Evolutionary conservation across 2,329 filamentous ascomycete genomes (phyloP).

Genomic region (Calonectria honghensis): DNA sequence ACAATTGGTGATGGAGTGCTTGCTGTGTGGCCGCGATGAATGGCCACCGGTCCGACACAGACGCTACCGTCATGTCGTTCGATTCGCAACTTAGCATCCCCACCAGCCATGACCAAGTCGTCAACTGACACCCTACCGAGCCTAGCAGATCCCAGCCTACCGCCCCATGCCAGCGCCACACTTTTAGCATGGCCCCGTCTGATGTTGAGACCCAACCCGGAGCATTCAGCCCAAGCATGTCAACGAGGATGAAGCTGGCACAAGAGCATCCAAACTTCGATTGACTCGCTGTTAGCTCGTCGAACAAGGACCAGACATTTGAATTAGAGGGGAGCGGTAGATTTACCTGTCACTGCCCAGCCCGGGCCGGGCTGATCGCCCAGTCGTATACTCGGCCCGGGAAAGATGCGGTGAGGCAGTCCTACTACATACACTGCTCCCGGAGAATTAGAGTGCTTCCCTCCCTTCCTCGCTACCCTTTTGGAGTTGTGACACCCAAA

Average conservation of each 20-base stretch:
- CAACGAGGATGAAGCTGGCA: slow-evolving; percentile 45
- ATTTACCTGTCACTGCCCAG: slow-evolving; percentile 50
- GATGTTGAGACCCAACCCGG: slow-evolving; percentile 41
- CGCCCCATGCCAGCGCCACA: slow-evolving; percentile 47
- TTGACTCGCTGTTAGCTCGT: slow-evolving; percentile 34
- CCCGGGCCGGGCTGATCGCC: slow-evolving; percentile 50
- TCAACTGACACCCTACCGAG: slow-evolving; percentile 51
- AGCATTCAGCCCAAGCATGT: slow-evolving; percentile 35
- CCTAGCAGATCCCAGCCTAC: slow-evolving; percentile 40
- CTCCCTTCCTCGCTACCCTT: neutral
- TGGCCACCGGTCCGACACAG: slow-evolving; percentile 25
- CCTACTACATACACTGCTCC: slow-evolving; percentile 32
- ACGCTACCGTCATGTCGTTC: slow-evolving; percentile 40
- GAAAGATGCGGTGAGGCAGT: slow-evolving; percentile 52
- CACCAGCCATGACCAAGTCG: slow-evolving; percentile 39
- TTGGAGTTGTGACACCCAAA: slow-evolving; percentile 19
- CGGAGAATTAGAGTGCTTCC: slow-evolving; percentile 31
- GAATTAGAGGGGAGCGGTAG: slow-evolving; percentile 39
- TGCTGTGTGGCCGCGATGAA: slow-evolving; percentile 10
- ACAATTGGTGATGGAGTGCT: slow-evolving; percentile 15
- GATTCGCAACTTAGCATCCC: slow-evolving; percentile 39
- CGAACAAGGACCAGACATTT: slow-evolving; percentile 37
- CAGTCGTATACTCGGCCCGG: slow-evolving; percentile 45
- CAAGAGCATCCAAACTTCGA: slow-evolving; percentile 32
- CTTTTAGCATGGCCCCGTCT: slow-evolving; percentile 40